Conservation (phyloP, 1,284 basidiomycete genomes). For the Microbotryum lychnidis-dioicae region DNA sequence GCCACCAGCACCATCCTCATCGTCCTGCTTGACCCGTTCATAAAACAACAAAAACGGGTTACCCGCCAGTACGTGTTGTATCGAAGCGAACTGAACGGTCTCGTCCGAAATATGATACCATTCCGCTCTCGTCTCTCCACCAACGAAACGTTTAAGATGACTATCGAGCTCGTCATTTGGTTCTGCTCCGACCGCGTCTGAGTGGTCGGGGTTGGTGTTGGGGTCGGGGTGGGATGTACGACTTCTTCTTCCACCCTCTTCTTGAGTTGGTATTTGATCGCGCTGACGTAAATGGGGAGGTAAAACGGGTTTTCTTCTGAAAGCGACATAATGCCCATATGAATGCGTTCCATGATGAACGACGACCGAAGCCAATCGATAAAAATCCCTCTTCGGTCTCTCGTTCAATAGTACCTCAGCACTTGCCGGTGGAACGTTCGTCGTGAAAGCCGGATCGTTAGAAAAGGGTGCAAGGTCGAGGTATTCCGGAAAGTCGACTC, state of each 20-base stretch:
- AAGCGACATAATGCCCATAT: conserved; percentile 85
- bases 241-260: too few species aligned
- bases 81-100: conserved; percentile 64
- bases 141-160: too few species aligned
- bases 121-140: conserved; percentile 33
- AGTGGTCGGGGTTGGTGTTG: too few species aligned
- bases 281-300: background rate
- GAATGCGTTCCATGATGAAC: conserved; percentile 83
- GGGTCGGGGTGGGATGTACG: background rate
- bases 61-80: conserved; percentile 64
- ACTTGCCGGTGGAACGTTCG: background rate
- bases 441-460: conserved; percentile 59
- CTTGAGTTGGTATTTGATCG: background rate
- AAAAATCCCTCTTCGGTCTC: conserved; percentile 44
- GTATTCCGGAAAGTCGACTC: conserved; percentile 70
- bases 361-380: conserved; percentile 70
- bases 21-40: conserved; percentile 49
- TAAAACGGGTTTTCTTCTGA: conserved; percentile 50
- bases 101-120: conserved; percentile 85
- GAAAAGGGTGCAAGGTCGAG: conserved; percentile 75
- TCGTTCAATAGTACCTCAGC: too few species aligned
- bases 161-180: background rate
- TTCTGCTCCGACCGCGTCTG: background rate
- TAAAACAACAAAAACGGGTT: conserved; percentile 84
- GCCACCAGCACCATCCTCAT: too few species aligned